These are phyloP conservation scores for Miamiensis avidus DNA, from an alignment of 169 alveolate genomes.

Conservation along the genomic window DNA sequence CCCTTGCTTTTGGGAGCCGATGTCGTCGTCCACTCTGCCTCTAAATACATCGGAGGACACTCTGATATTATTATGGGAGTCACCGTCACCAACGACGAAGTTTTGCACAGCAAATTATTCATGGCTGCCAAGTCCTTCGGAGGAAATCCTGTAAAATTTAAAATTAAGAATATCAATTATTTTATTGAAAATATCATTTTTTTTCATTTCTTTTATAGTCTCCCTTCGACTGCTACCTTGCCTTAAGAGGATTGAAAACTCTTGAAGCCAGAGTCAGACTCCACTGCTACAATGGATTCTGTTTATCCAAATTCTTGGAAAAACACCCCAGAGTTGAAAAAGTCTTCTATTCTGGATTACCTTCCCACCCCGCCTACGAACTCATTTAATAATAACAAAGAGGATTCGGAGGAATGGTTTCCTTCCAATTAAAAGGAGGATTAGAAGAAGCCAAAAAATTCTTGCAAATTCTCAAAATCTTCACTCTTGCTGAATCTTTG, in stretches of 20 bases:
- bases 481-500: constrained; percentile 79
- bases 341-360: constrained; percentile 82
- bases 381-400: constrained; percentile 71
- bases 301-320: constrained; percentile 78
- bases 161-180: too few species aligned
- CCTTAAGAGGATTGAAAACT: constrained; percentile 86
- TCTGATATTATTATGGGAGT: constrained; percentile 90
- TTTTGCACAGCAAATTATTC: constrained; percentile 52
- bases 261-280: constrained; percentile 79
- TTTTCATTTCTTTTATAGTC: too few species aligned
- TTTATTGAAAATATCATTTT: too few species aligned
- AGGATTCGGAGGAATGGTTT: constrained; percentile 78
- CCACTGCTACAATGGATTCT: constrained; percentile 67
- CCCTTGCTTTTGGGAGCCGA: constrained; percentile 88
- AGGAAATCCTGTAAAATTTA: constrained; percentile 43
- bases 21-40: constrained; percentile 73
- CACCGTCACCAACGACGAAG: constrained; percentile 64
- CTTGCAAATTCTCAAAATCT: constrained; percentile 59
- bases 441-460: constrained; percentile 62
- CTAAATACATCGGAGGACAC: constrained; percentile 92
- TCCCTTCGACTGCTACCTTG: constrained; percentile 83
- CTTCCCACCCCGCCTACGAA: constrained; percentile 72
- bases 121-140: constrained; percentile 59
- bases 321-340: constrained; percentile 69
- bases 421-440: constrained; percentile 77